Conservation (phyloP, 2,329 filamentous ascomycete genomes). For the Stagonosporopsis chrysanthemi region DNA sequence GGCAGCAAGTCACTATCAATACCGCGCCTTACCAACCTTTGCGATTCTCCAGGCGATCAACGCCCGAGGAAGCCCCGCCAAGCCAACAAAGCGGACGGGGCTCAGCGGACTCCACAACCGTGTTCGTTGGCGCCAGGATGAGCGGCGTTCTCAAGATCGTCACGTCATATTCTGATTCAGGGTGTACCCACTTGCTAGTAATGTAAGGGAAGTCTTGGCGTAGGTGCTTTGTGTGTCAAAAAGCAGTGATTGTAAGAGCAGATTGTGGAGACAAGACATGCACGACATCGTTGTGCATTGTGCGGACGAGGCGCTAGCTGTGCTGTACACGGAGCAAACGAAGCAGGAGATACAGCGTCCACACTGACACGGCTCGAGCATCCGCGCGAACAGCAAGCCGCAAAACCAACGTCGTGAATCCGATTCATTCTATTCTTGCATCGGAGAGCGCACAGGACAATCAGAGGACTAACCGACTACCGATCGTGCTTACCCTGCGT, state of each 20-base stretch:
- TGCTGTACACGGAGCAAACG: conserved; percentile 1
- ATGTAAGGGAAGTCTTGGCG: conserved; percentile 18
- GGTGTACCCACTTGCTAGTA: conserved; percentile 2
- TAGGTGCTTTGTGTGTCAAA: conserved; percentile 2
- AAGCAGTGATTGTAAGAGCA: background rate
- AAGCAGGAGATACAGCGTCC: background rate
- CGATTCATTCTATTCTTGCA: conserved; percentile 9
- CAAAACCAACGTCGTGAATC: conserved; percentile 1
- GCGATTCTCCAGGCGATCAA: conserved; percentile 16
- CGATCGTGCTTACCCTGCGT: conserved; percentile 17
- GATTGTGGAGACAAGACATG: conserved; percentile 7
- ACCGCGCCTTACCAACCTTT: conserved; percentile 1
- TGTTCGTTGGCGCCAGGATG: conserved; percentile 12
- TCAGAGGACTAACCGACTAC: conserved; percentile 10
- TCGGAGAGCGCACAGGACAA: conserved; percentile 7
- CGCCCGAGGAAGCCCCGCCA: conserved; percentile 6
- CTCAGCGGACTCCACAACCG: conserved; percentile 6
- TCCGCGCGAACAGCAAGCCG: background rate
- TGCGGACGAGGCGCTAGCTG: background rate
- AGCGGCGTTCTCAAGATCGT: conserved; percentile 2
- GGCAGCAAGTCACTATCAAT: background rate
- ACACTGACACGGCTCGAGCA: background rate
- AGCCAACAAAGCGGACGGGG: conserved; percentile 8
- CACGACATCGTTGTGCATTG: conserved; percentile 4
- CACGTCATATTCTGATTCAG: conserved; percentile 4